Evolutionary conservation across 768 basidiomycete genomes (phyloP).

Genomic region (Pholiota molesta): DNA sequence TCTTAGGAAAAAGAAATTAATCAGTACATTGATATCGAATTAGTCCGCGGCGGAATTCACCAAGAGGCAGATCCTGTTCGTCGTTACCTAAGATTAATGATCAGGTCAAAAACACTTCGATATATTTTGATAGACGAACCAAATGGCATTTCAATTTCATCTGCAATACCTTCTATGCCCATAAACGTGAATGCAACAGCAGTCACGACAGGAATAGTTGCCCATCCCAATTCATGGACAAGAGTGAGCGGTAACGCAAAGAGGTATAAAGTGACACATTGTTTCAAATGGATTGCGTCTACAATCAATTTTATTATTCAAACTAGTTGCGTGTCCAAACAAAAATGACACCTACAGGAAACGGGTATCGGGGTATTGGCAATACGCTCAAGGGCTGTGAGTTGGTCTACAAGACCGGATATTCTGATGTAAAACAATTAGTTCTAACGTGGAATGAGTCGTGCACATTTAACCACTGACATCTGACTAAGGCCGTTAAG

Average conservation of each 20-base stretch:
- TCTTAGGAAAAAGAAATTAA: slow-evolving; percentile 43
- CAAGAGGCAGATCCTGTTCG: slow-evolving; percentile 72
- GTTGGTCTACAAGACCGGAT: slow-evolving; percentile 82
- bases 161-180: slow-evolving; percentile 95
- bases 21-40: neutral
- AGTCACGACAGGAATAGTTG: slow-evolving; percentile 82
- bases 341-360: slow-evolving; percentile 53
- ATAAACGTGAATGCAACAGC: slow-evolving; percentile 90
- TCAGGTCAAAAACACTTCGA: neutral
- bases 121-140: slow-evolving; percentile 46
- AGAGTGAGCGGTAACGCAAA: slow-evolving; percentile 90
- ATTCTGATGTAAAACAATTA: slow-evolving; percentile 45
- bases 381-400: slow-evolving; percentile 88
- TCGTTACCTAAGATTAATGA: slow-evolving; percentile 49
- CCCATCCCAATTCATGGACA: slow-evolving; percentile 81
- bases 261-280: slow-evolving; percentile 92
- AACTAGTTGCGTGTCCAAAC: neutral
- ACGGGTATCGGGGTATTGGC: slow-evolving; percentile 85
- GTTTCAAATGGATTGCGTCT: slow-evolving; percentile 92
- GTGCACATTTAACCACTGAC: slow-evolving; percentile 35
- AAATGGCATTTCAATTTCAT: slow-evolving; percentile 95
- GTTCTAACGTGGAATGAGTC: neutral
- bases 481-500: slow-evolving; percentile 76
- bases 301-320: slow-evolving; percentile 1
- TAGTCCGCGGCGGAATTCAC: slow-evolving; percentile 37